These are phyloP conservation scores for Ascosphaera pollenicola DNA, from an alignment of 2,329 filamentous ascomycete species.

Conservation along the genomic window DNA sequence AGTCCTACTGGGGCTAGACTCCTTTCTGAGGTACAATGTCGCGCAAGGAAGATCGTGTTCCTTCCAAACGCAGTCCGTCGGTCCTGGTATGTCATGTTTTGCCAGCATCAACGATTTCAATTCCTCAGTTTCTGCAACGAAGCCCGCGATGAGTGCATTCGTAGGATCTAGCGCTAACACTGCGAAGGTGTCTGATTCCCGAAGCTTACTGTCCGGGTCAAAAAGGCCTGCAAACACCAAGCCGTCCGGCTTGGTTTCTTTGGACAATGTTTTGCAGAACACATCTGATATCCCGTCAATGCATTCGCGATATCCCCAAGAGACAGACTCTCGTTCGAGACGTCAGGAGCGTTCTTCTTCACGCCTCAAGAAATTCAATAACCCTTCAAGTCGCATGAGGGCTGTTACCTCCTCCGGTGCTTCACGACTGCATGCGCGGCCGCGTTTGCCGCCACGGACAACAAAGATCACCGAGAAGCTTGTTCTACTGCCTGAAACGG, in stretches of 20 bases:
- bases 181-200: constrained; percentile 22
- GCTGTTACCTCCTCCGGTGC: constrained; percentile 15
- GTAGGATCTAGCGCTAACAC: too few relatives aligned
- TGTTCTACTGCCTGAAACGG: constrained; percentile 75
- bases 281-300: constrained; percentile 88
- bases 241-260: constrained; percentile 54
- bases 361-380: too few relatives aligned
- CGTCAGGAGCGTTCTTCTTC: too few relatives aligned
- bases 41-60: constrained; percentile 11
- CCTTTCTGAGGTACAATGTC: constrained; percentile 5
- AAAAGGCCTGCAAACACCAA: constrained; percentile 3
- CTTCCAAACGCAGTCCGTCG: constrained; percentile 20
- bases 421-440: constrained; percentile 30
- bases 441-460: constrained; percentile 57
- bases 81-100: constrained; percentile 16
- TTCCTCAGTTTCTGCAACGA: constrained; percentile 12
- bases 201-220: constrained; percentile 12
- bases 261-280: constrained; percentile 89
- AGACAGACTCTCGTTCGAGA: too few relatives aligned
- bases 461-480: constrained; percentile 93
- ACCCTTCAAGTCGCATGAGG: constrained; percentile 12
- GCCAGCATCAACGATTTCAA: neutral
- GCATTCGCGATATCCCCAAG: constrained; percentile 49
- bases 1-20: too few relatives aligned
- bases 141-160: too few relatives aligned